These are phyloP conservation scores for Ogataea paradorogensis DNA, from an alignment of 805 yeast genomes.

Conservation along the genomic window DNA sequence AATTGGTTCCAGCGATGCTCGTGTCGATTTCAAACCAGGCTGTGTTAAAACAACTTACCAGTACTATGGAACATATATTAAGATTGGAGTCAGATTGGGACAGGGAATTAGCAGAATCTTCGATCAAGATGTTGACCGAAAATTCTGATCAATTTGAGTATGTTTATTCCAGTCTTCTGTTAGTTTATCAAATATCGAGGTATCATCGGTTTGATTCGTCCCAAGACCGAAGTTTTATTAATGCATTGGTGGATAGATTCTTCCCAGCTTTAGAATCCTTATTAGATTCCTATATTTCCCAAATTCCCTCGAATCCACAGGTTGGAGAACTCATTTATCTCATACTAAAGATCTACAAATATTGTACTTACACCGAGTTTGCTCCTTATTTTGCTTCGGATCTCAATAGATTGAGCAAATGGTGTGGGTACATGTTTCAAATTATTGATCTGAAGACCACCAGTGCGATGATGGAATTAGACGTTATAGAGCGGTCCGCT, in stretches of 20 bases:
- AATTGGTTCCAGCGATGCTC: constrained; percentile 59
- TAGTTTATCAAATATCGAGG: constrained; percentile 67
- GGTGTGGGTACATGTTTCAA: constrained; percentile 71
- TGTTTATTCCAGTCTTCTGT: constrained; percentile 63
- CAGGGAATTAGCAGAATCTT: constrained; percentile 46
- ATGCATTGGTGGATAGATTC: constrained; percentile 49
- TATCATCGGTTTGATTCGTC: constrained; percentile 69
- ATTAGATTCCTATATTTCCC: constrained; percentile 45
- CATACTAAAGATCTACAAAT: constrained; percentile 74
- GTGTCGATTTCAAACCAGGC: constrained; percentile 38
- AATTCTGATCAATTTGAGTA: constrained; percentile 39
- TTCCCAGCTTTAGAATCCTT: constrained; percentile 65
- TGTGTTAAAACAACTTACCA: constrained; percentile 55
- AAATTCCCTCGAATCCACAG: constrained; percentile 29
- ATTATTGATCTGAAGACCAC: constrained; percentile 49
- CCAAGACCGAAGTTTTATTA: constrained; percentile 46
- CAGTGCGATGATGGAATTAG: constrained; percentile 39
- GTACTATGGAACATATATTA: constrained; percentile 54
- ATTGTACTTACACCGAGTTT: constrained; percentile 67
- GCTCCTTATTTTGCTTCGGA: constrained; percentile 57
- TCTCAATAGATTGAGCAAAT: constrained; percentile 46
- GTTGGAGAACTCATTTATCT: constrained; percentile 67
- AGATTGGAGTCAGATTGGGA: constrained; percentile 48
- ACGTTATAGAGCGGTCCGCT: constrained; percentile 42
- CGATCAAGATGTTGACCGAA: constrained; percentile 43